Evolutionary conservation across 2,329 filamentous ascomycete species (phyloP), one percentile per base, ranked within the genome.

Genomic region (Botrytis byssoidea): DNA sequence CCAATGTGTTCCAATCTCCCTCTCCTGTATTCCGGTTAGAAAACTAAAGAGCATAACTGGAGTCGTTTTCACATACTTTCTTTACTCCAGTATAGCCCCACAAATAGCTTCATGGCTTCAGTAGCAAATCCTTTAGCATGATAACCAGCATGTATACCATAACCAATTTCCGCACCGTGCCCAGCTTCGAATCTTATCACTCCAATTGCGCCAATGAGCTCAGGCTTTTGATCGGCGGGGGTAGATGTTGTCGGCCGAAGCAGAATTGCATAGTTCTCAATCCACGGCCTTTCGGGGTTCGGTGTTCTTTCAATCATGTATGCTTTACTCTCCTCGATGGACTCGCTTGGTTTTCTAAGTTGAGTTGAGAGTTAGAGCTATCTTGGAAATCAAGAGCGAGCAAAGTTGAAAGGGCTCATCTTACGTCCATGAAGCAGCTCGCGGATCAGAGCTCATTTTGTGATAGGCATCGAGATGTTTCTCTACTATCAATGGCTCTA

Each of bases 241-340:
- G 69, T 25, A 25, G 69, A 42, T 29, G 9, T n/a, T 37, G 29
- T 61, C 10, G 70, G 63, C 8, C 72, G 75, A 22, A 78, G 70
- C 12, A 78, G 25, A 55, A 79, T 77, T n/a, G 77, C 78, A 46
- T 75, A 79, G 10, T 74, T 74, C 35, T 76, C 75, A n/a, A 74
- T 75, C 70, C 74, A 75, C 18, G 77, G 75, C 5, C 76, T 71
- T 37, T 77, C 64, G 4, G 61, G 55, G 20, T 57, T 74, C 10
- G 71, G 70, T 1, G 71, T 63, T 25, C 71, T 57, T 29, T 48
- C 61, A 25, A 68, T 22, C 66, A 76, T 73, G 16, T 44, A 63
- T 42, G 63, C 65, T 65, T 69, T 75, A n/a, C 71, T 73, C n/a
- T 72, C 55, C 16, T 29, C 61, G 18, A 75, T 32, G 14, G 71